Base-by-base conservation (phyloP, 768 basidiomycete genomes). In the Pleurotus platypus region DNA sequence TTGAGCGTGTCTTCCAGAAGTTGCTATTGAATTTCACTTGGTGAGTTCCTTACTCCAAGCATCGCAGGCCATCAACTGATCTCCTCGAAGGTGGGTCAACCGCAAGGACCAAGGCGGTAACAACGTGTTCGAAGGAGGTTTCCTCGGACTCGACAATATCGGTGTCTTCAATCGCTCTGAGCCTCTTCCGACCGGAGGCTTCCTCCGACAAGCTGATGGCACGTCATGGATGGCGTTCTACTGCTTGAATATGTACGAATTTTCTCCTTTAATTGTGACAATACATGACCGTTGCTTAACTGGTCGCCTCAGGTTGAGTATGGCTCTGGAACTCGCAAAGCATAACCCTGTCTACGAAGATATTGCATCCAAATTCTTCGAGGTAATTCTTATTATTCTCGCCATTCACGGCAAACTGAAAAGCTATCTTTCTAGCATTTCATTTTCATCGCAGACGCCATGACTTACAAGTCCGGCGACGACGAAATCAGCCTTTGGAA, bases 201-300 rank as follows among this genome's bases (percentile, higher is more conserved):
- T 75, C 15, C 78, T 99, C 58, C 94, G 96, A 55, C 97, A 99
- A 73, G 94, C 97, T 6, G 97, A 99, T 68, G 96, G 96, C 7
- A 99, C 97, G 5, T 93, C 96, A 0, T 99, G 97, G 97, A 99
- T 99, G 97, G 97, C 94, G 30, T 99, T 98, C 76, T 99, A 96
- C 72, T 94, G 89, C 63, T 72, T 98, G 57, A 97, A 97, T 67
- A 98, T 98, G 97, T 92, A 59, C 63, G 84, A 64, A 26, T 7
- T 35, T 38, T 43, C 50, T 8, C 12, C 30, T 11, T 9, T 35
- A 2, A 4, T 35, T 35, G 30, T 35, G 30, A 11, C 11, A 35
- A 42, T 26, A n/a, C 16, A 42, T 16, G 47, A 43, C 13, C n/a
- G 38, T 16, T 60, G 60, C 57, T 49, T 30, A 51, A 39, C 5